Conservation (phyloP, 179 eudicot genomes). For the Monotropa hypopitys region DNA sequence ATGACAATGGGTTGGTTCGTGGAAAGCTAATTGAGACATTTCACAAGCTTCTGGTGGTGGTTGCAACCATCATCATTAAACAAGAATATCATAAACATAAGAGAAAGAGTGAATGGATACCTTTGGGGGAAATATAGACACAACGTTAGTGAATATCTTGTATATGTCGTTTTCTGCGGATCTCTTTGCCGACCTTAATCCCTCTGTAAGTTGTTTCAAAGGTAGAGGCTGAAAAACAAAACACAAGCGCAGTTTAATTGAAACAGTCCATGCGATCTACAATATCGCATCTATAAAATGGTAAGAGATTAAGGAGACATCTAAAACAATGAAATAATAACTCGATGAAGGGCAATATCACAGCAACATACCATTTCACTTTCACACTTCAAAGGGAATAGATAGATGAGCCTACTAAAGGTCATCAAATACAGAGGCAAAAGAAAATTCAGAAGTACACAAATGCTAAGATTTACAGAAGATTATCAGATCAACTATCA, state of each 20-base stretch:
- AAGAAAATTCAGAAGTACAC: background rate
- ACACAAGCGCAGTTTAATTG: slow-evolving; percentile 1
- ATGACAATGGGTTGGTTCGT: background rate
- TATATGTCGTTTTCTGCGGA: slow-evolving; percentile 55
- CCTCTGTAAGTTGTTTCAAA: slow-evolving; percentile 72
- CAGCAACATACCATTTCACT: background rate
- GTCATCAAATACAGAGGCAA: too few species aligned
- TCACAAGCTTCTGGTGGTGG: background rate
- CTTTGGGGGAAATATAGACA: slow-evolving; percentile 68
- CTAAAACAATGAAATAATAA: background rate
- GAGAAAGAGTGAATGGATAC: slow-evolving; percentile 20
- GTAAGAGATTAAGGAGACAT: background rate
- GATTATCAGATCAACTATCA: background rate
- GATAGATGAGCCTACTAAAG: background rate
- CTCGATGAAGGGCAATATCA: background rate
- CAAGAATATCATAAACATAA: background rate
- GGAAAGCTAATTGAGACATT: background rate
- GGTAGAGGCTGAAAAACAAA: slow-evolving; percentile 65
- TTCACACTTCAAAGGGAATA: background rate
- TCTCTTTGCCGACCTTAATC: slow-evolving; percentile 54
- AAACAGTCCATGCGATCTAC: background rate
- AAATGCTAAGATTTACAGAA: background rate
- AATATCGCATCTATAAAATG: background rate
- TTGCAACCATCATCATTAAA: background rate
- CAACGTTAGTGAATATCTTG: slow-evolving; percentile 70